Percentiles rank a stretch among this genome's conserved stretches.
Evolutionary conservation across 768 basidiomycete species (phyloP).

Genomic region (Brasilioporus rufonigricans): DNA sequence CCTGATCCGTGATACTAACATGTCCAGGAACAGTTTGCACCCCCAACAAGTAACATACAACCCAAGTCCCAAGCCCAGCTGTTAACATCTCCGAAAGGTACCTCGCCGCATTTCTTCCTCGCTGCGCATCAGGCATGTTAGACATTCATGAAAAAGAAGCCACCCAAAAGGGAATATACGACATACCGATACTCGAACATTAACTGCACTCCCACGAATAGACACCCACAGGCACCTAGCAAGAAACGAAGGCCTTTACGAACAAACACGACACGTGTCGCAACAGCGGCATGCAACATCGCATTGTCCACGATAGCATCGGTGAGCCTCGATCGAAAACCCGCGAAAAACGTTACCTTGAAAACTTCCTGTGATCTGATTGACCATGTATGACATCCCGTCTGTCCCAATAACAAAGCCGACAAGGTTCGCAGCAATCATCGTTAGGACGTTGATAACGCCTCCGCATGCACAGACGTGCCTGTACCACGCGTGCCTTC

Average conservation of each 20-base stretch:
- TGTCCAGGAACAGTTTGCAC: neutral
- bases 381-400: slow-evolving; percentile 65
- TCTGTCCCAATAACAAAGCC: slow-evolving; percentile 93
- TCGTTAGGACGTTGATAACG: slow-evolving; percentile 78
- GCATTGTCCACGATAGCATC: neutral
- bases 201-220: slow-evolving; percentile 83
- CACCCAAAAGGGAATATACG: neutral
- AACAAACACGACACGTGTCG: neutral
- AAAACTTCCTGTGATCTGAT: slow-evolving; percentile 59
- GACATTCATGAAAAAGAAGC: neutral
- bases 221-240: slow-evolving; percentile 49
- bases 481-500: slow-evolving; percentile 71
- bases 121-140: slow-evolving; percentile 33
- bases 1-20: neutral
- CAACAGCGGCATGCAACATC: neutral
- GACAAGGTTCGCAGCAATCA: slow-evolving; percentile 91
- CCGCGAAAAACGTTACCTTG: slow-evolving; percentile 46
- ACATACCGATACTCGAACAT: slow-evolving; percentile 96
- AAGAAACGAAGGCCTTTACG: slow-evolving; percentile 65
- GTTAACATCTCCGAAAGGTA: slow-evolving; percentile 50
- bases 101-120: slow-evolving; percentile 73
- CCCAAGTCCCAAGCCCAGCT: too few species aligned
- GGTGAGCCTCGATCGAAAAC: neutral
- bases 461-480: slow-evolving; percentile 82
- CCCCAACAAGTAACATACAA: neutral